Evolutionary conservation across 352 stramenopile genomes (phyloP).

Genomic region (Phytopythium boreale): DNA sequence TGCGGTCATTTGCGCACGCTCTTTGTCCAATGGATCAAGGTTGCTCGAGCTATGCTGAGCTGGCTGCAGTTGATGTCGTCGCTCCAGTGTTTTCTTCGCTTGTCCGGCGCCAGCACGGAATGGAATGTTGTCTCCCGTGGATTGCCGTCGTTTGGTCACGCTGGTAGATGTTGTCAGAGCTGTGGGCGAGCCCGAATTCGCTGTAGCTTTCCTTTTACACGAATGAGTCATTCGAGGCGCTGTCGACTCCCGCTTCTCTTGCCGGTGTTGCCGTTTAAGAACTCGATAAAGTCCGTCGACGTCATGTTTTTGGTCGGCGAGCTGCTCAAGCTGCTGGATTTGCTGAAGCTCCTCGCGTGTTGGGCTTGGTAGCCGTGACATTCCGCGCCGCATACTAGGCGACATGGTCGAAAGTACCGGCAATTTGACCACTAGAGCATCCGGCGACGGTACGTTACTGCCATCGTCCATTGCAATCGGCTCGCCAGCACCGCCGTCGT

Average conservation of each 20-base stretch:
- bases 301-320: conserved; percentile 27
- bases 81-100: not conserved
- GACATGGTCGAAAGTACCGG: conserved; percentile 5
- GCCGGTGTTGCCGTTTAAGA: not conserved
- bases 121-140: not conserved
- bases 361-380: conserved; percentile 2
- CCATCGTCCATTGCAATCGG: not conserved
- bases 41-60: not conserved
- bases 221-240: not conserved
- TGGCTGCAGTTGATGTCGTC: not conserved
- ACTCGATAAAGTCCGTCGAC: conserved; percentile 10
- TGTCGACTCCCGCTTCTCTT: not conserved
- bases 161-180: not conserved
- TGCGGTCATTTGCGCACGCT: not conserved
- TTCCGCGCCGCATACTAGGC: not conserved
- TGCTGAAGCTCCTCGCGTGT: conserved; percentile 1
- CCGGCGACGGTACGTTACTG: not conserved
- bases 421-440: not conserved
- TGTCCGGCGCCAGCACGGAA: not conserved
- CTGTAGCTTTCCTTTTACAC: not conserved
- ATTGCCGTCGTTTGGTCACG: not conserved
- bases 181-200: not conserved
- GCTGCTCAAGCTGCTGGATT: conserved; percentile 23
- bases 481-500: not conserved
- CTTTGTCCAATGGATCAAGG: not conserved